Evolutionary conservation across 805 yeast species (phyloP), one percentile per base, ranked within the genome.

Genomic region (Crinitomyces ghanaensis): DNA sequence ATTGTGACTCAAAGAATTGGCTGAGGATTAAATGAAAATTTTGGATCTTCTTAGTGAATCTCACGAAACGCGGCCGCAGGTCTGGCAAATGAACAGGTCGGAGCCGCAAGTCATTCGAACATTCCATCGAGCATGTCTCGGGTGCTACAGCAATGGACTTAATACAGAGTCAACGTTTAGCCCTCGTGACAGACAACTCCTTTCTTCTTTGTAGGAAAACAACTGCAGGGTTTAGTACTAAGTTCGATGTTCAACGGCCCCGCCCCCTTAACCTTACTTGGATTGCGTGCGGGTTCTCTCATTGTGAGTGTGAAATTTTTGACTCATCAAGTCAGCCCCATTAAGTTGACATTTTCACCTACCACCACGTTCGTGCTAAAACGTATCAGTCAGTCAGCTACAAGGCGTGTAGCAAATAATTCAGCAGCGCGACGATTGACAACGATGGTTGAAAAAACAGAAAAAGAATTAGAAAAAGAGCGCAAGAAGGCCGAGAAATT

Each of bases 401-500:
- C 24, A 21, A 21, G 25, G 16, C 5, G 8, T 17, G 19, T 15
- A 25, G 17, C 17, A 24, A 18, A 14, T 8, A 12, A 15, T 28
- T 16, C 28, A 12, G 14, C 28, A 9, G 28, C 11, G 39, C 7
- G 47, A 38, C 8, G 44, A 36, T 19, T 42, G 34, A n/a, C 39
- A 43, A 17, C 36, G 47, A 26, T 67, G 65, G 48, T n/a, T n/a
- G 72, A 65, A 26, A 80, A 79, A 60, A 74, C 84, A 26, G 78
- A 77, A 41, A 81, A 81, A 55, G 83, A 81, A 60, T 65, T 82
- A 34, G 93, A 83, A 57, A 83, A 81, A 52, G 94, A 83, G 64
- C 68, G 77, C 53, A 77, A 83, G 66, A 74, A 82, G 68, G 86
- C 94, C 43, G 91, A 83, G 65, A 77, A 83, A 57, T 62, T 82